A percentile compares a stretch with the other conserved stretches of the same genome.
Conservation (phyloP, 345 rosid species). For the Melastoma malabathricum region DNA sequence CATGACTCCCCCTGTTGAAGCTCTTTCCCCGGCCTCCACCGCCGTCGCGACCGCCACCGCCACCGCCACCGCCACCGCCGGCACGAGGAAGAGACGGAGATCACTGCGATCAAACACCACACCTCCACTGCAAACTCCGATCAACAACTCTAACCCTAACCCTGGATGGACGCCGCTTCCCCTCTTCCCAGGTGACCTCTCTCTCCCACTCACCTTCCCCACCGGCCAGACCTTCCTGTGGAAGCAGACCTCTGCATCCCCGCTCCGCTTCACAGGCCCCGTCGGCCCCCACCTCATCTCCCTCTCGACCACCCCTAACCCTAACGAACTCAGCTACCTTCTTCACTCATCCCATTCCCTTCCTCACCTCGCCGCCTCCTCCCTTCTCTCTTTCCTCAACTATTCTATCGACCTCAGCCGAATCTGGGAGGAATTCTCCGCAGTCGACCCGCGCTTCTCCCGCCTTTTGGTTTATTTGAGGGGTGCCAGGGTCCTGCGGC, state of each 20-base stretch:
- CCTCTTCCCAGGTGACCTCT: conserved; percentile 51
- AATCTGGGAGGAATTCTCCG: conserved; percentile 54
- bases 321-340: conserved; percentile 38
- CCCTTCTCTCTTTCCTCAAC: conserved; percentile 74
- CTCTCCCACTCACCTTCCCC: conserved; percentile 71
- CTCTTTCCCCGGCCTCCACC: conserved; percentile 13
- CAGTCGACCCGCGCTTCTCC: conserved; percentile 49
- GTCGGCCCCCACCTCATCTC: conserved; percentile 66
- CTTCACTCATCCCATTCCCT: conserved; percentile 38
- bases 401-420: conserved; percentile 32
- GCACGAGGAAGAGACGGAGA: conserved; percentile 18
- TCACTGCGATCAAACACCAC: no score
- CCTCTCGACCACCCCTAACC: conserved; percentile 60
- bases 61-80: conserved; percentile 14
- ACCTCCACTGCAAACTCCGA: no score
- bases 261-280: conserved; percentile 54
- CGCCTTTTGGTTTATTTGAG: conserved; percentile 43
- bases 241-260: conserved; percentile 66
- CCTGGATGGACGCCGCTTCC: conserved; percentile 44
- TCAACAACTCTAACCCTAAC: no score
- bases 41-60: no score
- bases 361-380: conserved; percentile 22
- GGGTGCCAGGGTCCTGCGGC: conserved; percentile 86
- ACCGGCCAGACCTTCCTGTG: conserved; percentile 97
- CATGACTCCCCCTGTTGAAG: conserved; percentile 5